phyloP scores from a whole-genome alignment of 352 stramenopile genomes.

The Phytophthora constricta region DNA sequence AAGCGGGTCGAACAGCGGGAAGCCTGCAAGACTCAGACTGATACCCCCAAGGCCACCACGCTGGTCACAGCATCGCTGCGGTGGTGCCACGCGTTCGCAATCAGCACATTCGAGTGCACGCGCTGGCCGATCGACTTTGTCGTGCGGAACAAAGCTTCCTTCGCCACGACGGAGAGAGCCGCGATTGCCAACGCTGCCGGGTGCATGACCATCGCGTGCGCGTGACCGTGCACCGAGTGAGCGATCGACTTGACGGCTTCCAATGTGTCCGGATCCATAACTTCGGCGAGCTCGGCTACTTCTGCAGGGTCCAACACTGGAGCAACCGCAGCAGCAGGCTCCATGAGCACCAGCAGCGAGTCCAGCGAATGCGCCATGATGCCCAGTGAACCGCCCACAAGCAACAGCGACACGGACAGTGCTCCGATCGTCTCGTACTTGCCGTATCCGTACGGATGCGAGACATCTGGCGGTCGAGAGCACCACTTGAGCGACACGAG shows the following conservation, averaged over 20 bases:
- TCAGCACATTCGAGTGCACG: conserved; percentile 92
- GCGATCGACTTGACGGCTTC: conserved; percentile 47
- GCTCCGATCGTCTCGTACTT: conserved; percentile 81
- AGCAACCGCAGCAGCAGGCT: conserved; percentile 29
- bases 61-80: conserved; percentile 87
- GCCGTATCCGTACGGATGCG: conserved; percentile 84
- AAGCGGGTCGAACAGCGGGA: conserved; percentile 72
- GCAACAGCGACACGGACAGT: conserved; percentile 64
- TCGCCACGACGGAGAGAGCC: conserved; percentile 84
- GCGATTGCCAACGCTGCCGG: conserved; percentile 86
- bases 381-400: conserved; percentile 66
- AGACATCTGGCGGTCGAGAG: conserved; percentile 90
- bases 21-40: conserved; percentile 60
- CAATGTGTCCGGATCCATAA: conserved; percentile 36
- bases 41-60: conserved; percentile 78
- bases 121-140: conserved; percentile 90
- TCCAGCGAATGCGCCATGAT: conserved; percentile 79
- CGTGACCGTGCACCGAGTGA: conserved; percentile 18
- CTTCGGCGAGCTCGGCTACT: conserved; percentile 29
- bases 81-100: conserved; percentile 97
- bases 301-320: conserved; percentile 36
- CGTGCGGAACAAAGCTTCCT: conserved; percentile 93
- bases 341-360: conserved; percentile 57
- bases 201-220: conserved; percentile 48
- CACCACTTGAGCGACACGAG: conserved; percentile 91